A percentile compares a stretch with the other conserved stretches of the same genome.
Conservation (phyloP, 1,284 basidiomycete species). For the Ganoderma leucocontextum region DNA sequence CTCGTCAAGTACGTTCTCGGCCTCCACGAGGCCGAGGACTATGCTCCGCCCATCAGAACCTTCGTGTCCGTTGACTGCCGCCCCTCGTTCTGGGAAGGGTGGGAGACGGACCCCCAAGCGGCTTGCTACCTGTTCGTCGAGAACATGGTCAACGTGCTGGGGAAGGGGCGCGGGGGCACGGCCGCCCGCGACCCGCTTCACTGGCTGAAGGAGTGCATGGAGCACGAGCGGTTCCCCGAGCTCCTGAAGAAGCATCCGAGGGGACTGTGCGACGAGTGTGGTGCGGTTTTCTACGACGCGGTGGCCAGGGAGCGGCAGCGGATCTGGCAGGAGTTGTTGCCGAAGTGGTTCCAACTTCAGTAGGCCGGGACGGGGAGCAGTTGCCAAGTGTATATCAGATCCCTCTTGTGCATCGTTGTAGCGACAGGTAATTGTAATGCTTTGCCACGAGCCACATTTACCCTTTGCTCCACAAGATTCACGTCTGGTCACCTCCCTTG, state of each 20-base stretch:
- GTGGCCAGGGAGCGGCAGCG: neutral
- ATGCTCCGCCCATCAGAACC: neutral
- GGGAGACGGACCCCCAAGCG: neutral
- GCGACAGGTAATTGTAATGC: no score
- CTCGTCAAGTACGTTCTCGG: slow-evolving; percentile 26
- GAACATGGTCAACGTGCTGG: neutral
- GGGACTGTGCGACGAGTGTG: neutral
- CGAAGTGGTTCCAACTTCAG: neutral
- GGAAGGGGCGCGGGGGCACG: neutral
- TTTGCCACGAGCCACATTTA: no score
- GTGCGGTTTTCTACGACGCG: neutral
- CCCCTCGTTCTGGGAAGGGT: neutral
- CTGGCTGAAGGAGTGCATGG: neutral
- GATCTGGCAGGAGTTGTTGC: neutral
- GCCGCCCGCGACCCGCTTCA: neutral
- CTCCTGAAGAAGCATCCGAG: neutral
- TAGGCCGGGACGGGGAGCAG: neutral
- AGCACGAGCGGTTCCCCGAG: neutral
- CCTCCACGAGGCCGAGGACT: neutral
- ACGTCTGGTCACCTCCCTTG: no score
- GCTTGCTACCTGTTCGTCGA: neutral
- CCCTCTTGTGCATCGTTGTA: no score
- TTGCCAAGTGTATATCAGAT: no score
- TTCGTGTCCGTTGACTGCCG: neutral
- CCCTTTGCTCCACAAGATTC: no score